Conservation (phyloP, 2,329 filamentous ascomycete species). For the Fusarium sp. region DNA sequence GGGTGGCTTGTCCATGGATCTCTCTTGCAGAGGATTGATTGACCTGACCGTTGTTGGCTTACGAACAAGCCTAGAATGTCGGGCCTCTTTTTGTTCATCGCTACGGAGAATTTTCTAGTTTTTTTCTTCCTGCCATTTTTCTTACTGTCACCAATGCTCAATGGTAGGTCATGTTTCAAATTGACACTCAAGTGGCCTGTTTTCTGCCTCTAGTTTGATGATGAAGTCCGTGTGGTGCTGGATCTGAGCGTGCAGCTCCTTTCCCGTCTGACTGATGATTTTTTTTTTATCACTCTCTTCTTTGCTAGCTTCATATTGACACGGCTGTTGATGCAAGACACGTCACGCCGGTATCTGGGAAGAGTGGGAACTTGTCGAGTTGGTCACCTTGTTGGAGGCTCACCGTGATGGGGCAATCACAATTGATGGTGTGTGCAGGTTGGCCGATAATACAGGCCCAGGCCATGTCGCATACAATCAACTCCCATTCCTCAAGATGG, state of each 20-base stretch:
- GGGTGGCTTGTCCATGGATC: constrained; percentile 7
- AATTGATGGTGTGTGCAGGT: not conserved
- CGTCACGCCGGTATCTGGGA: constrained; percentile 10
- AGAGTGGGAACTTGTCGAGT: not conserved
- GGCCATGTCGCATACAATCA: not conserved
- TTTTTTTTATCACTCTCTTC: not conserved
- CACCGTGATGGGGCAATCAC: not conserved
- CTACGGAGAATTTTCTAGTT: not conserved
- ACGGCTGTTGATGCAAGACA: constrained; percentile 14
- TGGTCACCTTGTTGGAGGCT: not conserved
- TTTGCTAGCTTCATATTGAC: not conserved
- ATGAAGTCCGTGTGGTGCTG: constrained; percentile 9
- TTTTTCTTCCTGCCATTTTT: not conserved
- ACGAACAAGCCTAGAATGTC: not conserved
- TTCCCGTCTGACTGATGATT: not conserved
- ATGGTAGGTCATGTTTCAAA: constrained; percentile 21
- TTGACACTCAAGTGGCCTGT: constrained; percentile 25
- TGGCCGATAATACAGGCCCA: constrained; percentile 8
- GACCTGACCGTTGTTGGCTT: not conserved
- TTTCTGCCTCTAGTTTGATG: constrained; percentile 23
- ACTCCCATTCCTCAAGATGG: constrained; percentile 5
- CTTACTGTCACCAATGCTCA: not conserved
- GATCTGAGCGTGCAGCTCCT: not conserved
- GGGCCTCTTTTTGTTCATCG: not conserved
- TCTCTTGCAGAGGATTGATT: not conserved